A percentile compares a stretch with the other conserved stretches of the same genome.
phyloP scores from a whole-genome alignment of 106 monocot species.

The Dioscorea zingiberensis region DNA sequence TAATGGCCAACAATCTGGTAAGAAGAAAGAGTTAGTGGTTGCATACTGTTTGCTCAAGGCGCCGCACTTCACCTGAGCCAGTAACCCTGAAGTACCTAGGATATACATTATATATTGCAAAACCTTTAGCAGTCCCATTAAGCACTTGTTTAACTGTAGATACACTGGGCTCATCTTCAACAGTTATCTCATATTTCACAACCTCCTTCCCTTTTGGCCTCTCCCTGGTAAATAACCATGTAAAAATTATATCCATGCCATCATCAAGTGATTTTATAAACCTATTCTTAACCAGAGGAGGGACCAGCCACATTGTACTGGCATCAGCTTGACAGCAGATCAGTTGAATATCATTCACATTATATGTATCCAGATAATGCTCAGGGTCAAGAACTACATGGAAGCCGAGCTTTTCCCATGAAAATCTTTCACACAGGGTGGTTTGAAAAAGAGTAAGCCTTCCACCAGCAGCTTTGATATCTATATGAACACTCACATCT shows the following conservation, averaged over 20 bases:
- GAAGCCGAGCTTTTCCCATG: conserved; percentile 33
- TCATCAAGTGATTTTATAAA: conserved; percentile 48
- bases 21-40: not conserved
- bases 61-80: conserved; percentile 93
- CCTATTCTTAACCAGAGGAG: conserved; percentile 54
- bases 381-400: conserved; percentile 33
- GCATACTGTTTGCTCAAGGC: conserved; percentile 71
- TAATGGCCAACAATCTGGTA: not conserved
- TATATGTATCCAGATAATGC: conserved; percentile 58
- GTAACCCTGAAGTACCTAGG: conserved; percentile 84
- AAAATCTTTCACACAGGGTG: conserved; percentile 58
- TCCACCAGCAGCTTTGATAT: conserved; percentile 71
- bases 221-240: conserved; percentile 83
- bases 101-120: conserved; percentile 61
- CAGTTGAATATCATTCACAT: conserved; percentile 90
- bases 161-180: conserved; percentile 23
- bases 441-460: conserved; percentile 72
- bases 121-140: conserved; percentile 55
- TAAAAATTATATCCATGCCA: conserved; percentile 51
- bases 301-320: conserved; percentile 74
- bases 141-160: conserved; percentile 54
- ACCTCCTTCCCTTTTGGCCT: conserved; percentile 97
- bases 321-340: conserved; percentile 96
- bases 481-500: conserved; percentile 81
- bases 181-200: conserved; percentile 67